These are phyloP conservation scores for Hypoxylon sp. DNA, from an alignment of 2,329 filamentous ascomycete species.

Conservation along the genomic window DNA sequence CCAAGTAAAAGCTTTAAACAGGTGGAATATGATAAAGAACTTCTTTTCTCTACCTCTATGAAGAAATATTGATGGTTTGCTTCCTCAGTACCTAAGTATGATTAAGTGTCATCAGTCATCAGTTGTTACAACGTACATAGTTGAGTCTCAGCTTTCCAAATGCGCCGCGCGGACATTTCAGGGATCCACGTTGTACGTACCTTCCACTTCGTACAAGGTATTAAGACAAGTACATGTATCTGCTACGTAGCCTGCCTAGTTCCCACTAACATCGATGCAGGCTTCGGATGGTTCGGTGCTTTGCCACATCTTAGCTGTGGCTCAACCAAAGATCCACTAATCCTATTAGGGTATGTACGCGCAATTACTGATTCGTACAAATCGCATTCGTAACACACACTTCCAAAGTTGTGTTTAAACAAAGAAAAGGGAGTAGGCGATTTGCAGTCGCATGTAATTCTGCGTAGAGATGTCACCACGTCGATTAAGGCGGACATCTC, in stretches of 20 bases:
- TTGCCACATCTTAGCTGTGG: constrained; percentile 17
- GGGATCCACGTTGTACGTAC: constrained; percentile 19
- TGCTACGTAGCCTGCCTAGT: constrained; percentile 7
- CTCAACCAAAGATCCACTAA: not conserved
- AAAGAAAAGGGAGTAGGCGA: not conserved
- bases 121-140: constrained; percentile 18
- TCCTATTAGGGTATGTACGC: not conserved
- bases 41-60: not conserved
- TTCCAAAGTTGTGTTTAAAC: not conserved
- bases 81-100: constrained; percentile 3
- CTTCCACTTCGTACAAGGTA: constrained; percentile 14
- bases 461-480: not conserved
- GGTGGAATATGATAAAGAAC: not conserved
- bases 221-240: constrained; percentile 16
- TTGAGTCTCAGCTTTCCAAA: constrained; percentile 41
- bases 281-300: constrained; percentile 11
- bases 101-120: constrained; percentile 38
- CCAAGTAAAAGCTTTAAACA: constrained; percentile 1
- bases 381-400: not conserved
- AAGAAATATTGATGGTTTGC: constrained; percentile 18
- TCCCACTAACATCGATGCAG: too few relatives aligned
- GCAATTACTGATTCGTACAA: not conserved
- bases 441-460: not conserved
- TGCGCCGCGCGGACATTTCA: constrained; percentile 37
- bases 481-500: too few relatives aligned